Evolutionary conservation across 2,329 filamentous ascomycete genomes (phyloP).

Genomic region (Fusarium abutilonis): DNA sequence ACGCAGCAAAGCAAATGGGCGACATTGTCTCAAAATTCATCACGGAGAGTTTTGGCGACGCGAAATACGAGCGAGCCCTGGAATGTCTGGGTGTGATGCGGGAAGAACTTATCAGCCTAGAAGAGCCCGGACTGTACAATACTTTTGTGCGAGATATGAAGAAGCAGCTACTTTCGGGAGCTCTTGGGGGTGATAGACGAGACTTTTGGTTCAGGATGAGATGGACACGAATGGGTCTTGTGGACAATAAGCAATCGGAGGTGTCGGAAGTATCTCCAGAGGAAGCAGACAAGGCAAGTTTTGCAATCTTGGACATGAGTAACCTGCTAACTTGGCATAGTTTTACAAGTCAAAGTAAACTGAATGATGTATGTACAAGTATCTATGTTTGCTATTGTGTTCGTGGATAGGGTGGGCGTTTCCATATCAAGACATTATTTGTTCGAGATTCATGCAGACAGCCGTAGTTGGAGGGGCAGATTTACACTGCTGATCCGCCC

Average conservation of each 20-base stretch:
- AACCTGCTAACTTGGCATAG: conserved; percentile 45
- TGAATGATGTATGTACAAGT: conserved; percentile 3
- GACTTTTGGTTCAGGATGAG: conserved; percentile 86
- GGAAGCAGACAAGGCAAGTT: conserved; percentile 71
- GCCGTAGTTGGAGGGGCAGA: neutral
- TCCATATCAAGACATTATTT: conserved; percentile 7
- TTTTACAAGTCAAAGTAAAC: conserved; percentile 52
- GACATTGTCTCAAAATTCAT: conserved; percentile 75
- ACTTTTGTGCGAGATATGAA: conserved; percentile 77
- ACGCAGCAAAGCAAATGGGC: conserved; percentile 79
- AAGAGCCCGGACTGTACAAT: conserved; percentile 82
- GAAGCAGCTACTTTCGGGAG: conserved; percentile 71
- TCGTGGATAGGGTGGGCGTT: neutral
- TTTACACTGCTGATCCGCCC: conserved; percentile 3
- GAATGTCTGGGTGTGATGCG: conserved; percentile 83
- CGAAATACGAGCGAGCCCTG: conserved; percentile 76
- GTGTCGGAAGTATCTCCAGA: conserved; percentile 73
- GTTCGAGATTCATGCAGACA: conserved; percentile 1
- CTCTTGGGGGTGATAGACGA: conserved; percentile 78
- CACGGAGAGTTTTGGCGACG: conserved; percentile 77
- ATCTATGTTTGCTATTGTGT: conserved; percentile 3
- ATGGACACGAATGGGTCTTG: conserved; percentile 74
- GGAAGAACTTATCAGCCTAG: conserved; percentile 77
- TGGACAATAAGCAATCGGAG: conserved; percentile 71
- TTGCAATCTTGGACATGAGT: neutral